Evolutionary conservation across 2,329 filamentous ascomycete species (phyloP).

Genomic region (Sporothrix variecibatus): DNA sequence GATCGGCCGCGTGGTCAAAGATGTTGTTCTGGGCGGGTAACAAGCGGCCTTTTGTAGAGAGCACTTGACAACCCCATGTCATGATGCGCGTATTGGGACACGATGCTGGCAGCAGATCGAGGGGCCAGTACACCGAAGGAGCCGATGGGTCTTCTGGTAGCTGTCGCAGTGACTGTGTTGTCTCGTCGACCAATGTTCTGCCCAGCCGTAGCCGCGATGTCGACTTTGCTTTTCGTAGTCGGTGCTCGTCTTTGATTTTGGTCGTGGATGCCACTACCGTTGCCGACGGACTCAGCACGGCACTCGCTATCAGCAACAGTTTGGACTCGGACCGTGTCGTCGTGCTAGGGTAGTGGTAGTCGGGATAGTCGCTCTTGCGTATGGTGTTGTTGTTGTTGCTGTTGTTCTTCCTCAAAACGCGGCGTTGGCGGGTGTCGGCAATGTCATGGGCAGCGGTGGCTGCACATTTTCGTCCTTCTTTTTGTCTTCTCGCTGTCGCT

Average conservation of each 20-base stretch:
- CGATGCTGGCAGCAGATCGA: conserved; percentile 38
- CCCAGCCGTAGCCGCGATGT: conserved; percentile 32
- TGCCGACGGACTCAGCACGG: background rate
- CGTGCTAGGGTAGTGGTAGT: background rate
- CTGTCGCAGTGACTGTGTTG: conserved; percentile 6
- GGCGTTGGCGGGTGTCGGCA: conserved; percentile 15
- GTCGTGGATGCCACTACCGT: background rate
- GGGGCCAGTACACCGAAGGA: conserved; percentile 36
- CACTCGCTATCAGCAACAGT: background rate
- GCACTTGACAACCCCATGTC: conserved; percentile 39
- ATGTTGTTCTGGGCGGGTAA: conserved; percentile 36
- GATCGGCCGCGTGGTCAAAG: conserved; percentile 36
- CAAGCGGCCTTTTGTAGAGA: conserved; percentile 34
- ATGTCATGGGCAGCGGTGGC: background rate
- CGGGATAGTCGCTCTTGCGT: background rate
- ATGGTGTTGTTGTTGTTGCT: background rate
- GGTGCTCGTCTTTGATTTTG: background rate
- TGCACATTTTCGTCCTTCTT: conserved; percentile 10
- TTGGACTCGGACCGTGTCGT: conserved; percentile 24
- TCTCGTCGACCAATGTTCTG: conserved; percentile 9
- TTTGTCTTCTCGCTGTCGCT: background rate
- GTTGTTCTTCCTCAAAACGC: conserved; percentile 24
- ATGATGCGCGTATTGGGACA: conserved; percentile 37
- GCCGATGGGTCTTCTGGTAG: background rate
- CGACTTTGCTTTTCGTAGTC: conserved; percentile 29